Base-by-base conservation (phyloP, 2,329 filamentous ascomycete species). In the Albophoma yamanashiensis region DNA sequence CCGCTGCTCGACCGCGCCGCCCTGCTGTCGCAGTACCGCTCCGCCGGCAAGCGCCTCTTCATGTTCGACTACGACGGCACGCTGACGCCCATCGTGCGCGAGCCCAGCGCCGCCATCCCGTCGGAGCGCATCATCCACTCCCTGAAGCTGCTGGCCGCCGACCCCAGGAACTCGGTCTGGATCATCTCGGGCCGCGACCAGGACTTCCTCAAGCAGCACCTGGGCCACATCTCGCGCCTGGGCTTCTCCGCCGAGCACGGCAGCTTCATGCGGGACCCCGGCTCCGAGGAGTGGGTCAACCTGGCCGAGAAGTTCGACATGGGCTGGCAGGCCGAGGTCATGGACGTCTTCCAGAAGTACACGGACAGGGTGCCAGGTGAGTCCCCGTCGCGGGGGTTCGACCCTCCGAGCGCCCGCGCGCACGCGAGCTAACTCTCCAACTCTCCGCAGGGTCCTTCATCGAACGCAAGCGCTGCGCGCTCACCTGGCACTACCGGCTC, bases 31-130 rank as follows among this genome's bases (percentile, higher is more conserved):
- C 87, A 87, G 62, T 97, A 97, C 74, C 84, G 86, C 62, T 78
- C 82, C 45, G 86, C 91, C 4, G 83, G 83, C 63, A 91, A 89
- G 74, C 86, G 94, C 14, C 80, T 99, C 3, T 96, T 97, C 78
- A 93, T 99, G 90, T 97, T 97, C 71, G 94, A 99, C 76, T 99
- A 99, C 69, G 94, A 99, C 71, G 94, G 94, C 56, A 99, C 94
- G 0, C 82, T 99, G 59, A 97, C 94, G 4, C 91, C 92, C 0
- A 97, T 99, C 67, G 94, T 97, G 59, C 88, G 89, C 66, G 92
- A 97, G 69, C 94, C 94, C 1, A 87, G 89, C 65, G 87, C 91
- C 6, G 94, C 94, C 3, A 87, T 97, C 45, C 94, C 94, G 0
- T 93, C 92, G 0, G 88, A 92, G 66, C 85, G 87, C 27, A 84